These are phyloP conservation scores for Chalciporus pseudorubinellus DNA, from an alignment of 768 basidiomycete species.

Conservation along the genomic window DNA sequence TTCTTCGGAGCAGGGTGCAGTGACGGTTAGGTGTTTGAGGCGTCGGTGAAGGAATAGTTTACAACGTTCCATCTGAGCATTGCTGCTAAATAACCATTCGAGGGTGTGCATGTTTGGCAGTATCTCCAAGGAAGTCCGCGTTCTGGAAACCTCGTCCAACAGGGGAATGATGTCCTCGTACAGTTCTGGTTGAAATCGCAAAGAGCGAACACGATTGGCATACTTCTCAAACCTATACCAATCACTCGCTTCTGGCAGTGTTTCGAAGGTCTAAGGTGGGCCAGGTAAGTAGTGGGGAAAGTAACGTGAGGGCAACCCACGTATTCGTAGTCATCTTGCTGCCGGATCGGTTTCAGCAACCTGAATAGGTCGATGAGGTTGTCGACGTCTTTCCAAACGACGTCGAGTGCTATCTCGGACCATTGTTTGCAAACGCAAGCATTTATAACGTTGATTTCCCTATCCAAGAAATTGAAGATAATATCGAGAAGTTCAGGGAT, in stretches of 20 bases:
- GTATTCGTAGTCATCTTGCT: constrained; percentile 19
- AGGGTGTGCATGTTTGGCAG: constrained; percentile 55
- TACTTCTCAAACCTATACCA: constrained; percentile 59
- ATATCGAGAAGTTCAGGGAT: constrained; percentile 62
- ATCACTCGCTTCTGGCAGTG: constrained; percentile 43
- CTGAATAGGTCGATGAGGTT: constrained; percentile 45
- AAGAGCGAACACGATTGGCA: constrained; percentile 44
- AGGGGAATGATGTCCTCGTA: constrained; percentile 16
- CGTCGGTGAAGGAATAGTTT: constrained; percentile 59
- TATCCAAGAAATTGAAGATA: constrained; percentile 50
- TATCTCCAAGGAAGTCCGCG: constrained; percentile 50
- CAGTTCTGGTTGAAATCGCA: constrained; percentile 24
- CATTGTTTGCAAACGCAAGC: constrained; percentile 58
- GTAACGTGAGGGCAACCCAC: constrained; percentile 6
- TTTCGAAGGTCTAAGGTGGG: constrained; percentile 38
- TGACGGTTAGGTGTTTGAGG: constrained; percentile 41
- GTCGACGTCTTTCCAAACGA: constrained; percentile 55
- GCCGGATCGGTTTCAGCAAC: constrained; percentile 46
- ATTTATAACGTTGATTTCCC: constrained; percentile 39
- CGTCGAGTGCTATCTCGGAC: constrained; percentile 56
- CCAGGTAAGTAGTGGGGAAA: neutral
- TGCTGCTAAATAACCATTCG: constrained; percentile 40
- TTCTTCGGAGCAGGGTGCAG: constrained; percentile 18
- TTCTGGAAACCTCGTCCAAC: constrained; percentile 54
- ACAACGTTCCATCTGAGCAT: constrained; percentile 33